Evolutionary conservation across 371 early-diverging fungal species (phyloP).

Genomic region (Sporodiniella umbellata): DNA sequence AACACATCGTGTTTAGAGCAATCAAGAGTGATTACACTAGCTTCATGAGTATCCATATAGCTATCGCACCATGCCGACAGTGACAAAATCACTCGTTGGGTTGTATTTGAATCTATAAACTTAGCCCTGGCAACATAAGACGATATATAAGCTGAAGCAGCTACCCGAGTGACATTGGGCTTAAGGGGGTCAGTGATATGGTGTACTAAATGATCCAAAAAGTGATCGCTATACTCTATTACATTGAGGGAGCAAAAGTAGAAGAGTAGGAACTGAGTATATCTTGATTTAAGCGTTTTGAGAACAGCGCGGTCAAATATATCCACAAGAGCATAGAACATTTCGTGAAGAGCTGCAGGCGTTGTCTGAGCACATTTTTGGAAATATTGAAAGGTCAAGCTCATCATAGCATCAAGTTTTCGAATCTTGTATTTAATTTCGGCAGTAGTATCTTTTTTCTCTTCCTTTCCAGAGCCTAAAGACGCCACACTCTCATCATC

Average conservation of each 20-base stretch:
- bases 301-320: slow-evolving; percentile 82
- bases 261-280: slow-evolving; percentile 91
- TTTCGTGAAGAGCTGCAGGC: slow-evolving; percentile 31
- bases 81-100: slow-evolving; percentile 63
- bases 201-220: slow-evolving; percentile 73
- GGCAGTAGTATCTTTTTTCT: slow-evolving; percentile 29
- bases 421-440: slow-evolving; percentile 67
- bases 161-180: slow-evolving; percentile 71
- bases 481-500: slow-evolving; percentile 23
- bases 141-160: slow-evolving; percentile 83
- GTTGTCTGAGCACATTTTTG: slow-evolving; percentile 18
- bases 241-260: slow-evolving; percentile 71
- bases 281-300: slow-evolving; percentile 86
- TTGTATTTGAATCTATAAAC: slow-evolving; percentile 58
- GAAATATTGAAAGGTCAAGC: slow-evolving; percentile 63
- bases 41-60: slow-evolving; percentile 70
- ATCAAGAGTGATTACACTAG: slow-evolving; percentile 35
- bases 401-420: slow-evolving; percentile 86
- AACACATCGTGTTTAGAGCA: slow-evolving; percentile 70
- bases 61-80: slow-evolving; percentile 67
- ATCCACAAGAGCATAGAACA: slow-evolving; percentile 64
- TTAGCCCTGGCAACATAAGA: slow-evolving; percentile 90
- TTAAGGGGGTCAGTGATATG: slow-evolving; percentile 56
- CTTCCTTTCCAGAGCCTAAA: slow-evolving; percentile 12
- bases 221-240: slow-evolving; percentile 65